Conservation (phyloP, 2,329 filamentous ascomycete species). For the Paecilomyces sp. region DNA sequence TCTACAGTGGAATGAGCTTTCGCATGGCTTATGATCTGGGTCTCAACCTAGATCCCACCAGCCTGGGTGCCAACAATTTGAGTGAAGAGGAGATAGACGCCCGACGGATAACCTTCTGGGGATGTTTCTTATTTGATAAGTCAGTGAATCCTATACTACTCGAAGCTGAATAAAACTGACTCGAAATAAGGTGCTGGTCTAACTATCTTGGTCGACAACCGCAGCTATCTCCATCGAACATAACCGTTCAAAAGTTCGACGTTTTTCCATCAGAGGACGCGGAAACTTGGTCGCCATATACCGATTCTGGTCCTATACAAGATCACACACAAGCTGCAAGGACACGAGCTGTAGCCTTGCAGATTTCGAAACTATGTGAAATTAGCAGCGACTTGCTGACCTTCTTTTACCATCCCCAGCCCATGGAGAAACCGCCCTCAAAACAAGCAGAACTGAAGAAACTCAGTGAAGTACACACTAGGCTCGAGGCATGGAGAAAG, state of each 20-base stretch:
- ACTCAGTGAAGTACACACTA: conserved; percentile 81
- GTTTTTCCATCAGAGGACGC: conserved; percentile 86
- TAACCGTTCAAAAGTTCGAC: conserved; percentile 81
- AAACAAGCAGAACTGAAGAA: conserved; percentile 86
- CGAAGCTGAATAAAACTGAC: conserved; percentile 7
- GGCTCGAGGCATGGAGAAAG: conserved; percentile 82
- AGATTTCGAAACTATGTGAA: conserved; percentile 78
- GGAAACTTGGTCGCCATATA: conserved; percentile 80
- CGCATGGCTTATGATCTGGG: conserved; percentile 95
- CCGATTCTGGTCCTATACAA: conserved; percentile 70
- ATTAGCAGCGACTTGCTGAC: conserved; percentile 86
- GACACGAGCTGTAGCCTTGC: conserved; percentile 72
- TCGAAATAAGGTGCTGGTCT: conserved; percentile 69
- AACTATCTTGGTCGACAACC: conserved; percentile 91
- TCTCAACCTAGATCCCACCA: conserved; percentile 73
- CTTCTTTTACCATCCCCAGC: conserved; percentile 80
- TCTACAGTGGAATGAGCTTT: conserved; percentile 97
- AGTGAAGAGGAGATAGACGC: conserved; percentile 83
- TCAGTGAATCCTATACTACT: conserved; percentile 23
- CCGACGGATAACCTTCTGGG: conserved; percentile 89
- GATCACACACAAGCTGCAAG: conserved; percentile 71
- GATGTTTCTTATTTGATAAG: conserved; percentile 97
- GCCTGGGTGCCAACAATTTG: conserved; percentile 56
- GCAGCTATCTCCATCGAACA: conserved; percentile 70
- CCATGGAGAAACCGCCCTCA: conserved; percentile 55